Conservation (phyloP, 2,329 filamentous ascomycete genomes). For the Emergomyces orientalis region DNA sequence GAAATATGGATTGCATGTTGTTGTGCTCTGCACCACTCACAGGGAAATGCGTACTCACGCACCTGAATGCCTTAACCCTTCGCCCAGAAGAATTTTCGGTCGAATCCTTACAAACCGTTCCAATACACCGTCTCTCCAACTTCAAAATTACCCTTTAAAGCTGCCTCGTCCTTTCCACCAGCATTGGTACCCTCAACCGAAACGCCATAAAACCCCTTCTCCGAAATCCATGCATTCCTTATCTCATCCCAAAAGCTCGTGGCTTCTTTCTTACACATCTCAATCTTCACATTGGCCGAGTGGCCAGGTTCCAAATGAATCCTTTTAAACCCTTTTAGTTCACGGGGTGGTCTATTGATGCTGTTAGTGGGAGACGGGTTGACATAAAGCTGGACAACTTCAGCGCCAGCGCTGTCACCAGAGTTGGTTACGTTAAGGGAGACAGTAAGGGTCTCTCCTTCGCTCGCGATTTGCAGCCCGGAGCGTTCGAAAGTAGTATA, state of each 20-base stretch:
- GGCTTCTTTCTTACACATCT: slow-evolving; percentile 53
- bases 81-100: neutral
- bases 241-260: slow-evolving; percentile 64
- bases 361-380: slow-evolving; percentile 38
- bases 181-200: slow-evolving; percentile 47
- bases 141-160: slow-evolving; percentile 39
- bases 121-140: slow-evolving; percentile 57
- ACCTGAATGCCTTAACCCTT: neutral
- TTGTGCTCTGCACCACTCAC: neutral
- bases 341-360: slow-evolving; percentile 50
- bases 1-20: neutral
- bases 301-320: slow-evolving; percentile 53
- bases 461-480: slow-evolving; percentile 34
- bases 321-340: slow-evolving; percentile 59
- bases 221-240: slow-evolving; percentile 54
- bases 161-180: slow-evolving; percentile 35
- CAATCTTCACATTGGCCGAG: slow-evolving; percentile 48
- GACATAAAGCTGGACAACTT: slow-evolving; percentile 50
- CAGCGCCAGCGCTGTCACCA: slow-evolving; percentile 43
- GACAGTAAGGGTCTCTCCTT: slow-evolving; percentile 40
- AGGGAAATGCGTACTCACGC: neutral
- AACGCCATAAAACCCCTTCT: slow-evolving; percentile 56
- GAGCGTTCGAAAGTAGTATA: slow-evolving; percentile 61
- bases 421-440: slow-evolving; percentile 45
- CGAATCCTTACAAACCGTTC: slow-evolving; percentile 47